Base-by-base conservation (phyloP, 441 rosid genomes). In the Pelargonium australe region DNA sequence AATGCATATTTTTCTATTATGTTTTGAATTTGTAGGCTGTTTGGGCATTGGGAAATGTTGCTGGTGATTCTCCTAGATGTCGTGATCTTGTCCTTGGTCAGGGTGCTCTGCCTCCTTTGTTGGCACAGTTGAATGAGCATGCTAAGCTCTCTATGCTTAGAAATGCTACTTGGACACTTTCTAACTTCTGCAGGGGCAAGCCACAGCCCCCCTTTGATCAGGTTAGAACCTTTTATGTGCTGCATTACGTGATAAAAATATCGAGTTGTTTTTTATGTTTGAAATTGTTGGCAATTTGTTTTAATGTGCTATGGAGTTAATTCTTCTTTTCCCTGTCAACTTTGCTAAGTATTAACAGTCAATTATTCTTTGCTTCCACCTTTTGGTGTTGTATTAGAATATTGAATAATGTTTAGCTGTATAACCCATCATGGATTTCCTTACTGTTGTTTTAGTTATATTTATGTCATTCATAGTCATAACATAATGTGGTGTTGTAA, bases 91-190 rank as follows among this genome's bases (percentile, higher is more conserved):
- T 92, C 67, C 96, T 93, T 71, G 77, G 82, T 4, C 68, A 76
- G 75, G 94, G 95, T 53, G 97, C 96, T 53, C 57, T 93, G 75
- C 69, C 72, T 20, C 92, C 97, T 19, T 71, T 93, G 70, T 75
- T 90, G 60, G 77, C 82, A 5, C 96, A 87, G 73, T 70, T 93
- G 71, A 93, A 83, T 76, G 97, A 89, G 77, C 86, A 84, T 77
- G 88, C 92, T 41, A 87, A 90, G 73, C 85, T 90, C 60, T 89
- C 98, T 0, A 92, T 92, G 97, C 87, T 90, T 51, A 85, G 94
- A 73, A 92, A 90, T 85, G 96, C 95, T 71, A 90, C 98, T 28
- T 92, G 98, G 98, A 92, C 96, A 2, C 88, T 92, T 16, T 90
- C 96, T n/a, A 90, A 87, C 77, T 92, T 92, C 61, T 92, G 96